phyloP scores from a whole-genome alignment of 2,329 filamentous ascomycete species.

The Beauveria pseudobassiana region DNA sequence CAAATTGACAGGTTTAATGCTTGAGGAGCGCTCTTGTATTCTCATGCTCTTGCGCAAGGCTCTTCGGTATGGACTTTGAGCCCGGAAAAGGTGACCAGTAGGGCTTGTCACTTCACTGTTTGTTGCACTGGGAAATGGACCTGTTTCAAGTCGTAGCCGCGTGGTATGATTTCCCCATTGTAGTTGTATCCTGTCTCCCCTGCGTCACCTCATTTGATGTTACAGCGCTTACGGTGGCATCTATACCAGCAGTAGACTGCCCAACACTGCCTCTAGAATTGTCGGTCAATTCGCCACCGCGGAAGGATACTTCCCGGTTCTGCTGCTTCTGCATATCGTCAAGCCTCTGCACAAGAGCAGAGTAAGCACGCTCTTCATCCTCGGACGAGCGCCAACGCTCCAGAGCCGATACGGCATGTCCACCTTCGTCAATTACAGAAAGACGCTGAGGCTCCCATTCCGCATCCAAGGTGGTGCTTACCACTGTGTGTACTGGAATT shows the following conservation, averaged over 20 bases:
- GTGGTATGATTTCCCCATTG: neutral
- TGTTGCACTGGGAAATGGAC: neutral
- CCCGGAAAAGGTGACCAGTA: constrained; percentile 43
- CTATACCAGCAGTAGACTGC: neutral
- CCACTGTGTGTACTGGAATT: constrained; percentile 51
- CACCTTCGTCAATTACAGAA: constrained; percentile 57
- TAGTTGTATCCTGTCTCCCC: neutral
- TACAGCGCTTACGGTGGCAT: neutral
- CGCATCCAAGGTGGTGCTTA: constrained; percentile 30
- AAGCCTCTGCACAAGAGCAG: constrained; percentile 53
- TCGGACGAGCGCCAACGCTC: constrained; percentile 24
- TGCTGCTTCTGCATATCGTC: constrained; percentile 28
- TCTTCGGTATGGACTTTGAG: constrained; percentile 48
- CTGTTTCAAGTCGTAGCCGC: neutral
- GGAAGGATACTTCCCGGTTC: neutral
- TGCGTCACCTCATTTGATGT: neutral
- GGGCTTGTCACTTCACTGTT: constrained; percentile 35
- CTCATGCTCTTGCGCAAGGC: constrained; percentile 41
- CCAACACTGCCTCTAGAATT: neutral
- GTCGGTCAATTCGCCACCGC: neutral
- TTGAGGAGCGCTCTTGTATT: constrained; percentile 13
- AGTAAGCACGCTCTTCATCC: constrained; percentile 54
- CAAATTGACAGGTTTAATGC: constrained; percentile 20
- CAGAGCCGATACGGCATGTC: constrained; percentile 22
- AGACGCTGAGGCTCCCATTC: constrained; percentile 49